Percentiles rank a stretch among this genome's conserved stretches.
Evolutionary conservation across 169 alveolate species (phyloP).

Genomic region (Plasmodium vivax): DNA sequence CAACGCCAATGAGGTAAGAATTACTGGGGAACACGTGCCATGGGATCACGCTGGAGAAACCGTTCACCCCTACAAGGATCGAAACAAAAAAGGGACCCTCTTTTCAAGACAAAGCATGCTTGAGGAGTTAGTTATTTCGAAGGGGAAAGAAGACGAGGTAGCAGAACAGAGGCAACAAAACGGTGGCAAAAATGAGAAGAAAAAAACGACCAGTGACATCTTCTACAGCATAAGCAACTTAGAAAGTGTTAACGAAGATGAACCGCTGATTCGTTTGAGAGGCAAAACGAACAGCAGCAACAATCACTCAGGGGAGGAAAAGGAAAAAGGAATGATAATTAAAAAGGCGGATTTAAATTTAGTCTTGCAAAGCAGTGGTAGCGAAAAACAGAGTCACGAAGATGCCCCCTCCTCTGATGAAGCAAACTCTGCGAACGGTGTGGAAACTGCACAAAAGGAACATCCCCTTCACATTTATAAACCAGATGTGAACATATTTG

Average conservation of each 20-base stretch:
- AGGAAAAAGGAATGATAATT: background rate
- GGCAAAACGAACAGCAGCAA: background rate
- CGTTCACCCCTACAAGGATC: background rate
- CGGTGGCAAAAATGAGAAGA: background rate
- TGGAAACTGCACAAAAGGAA: background rate
- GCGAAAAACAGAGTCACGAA: background rate
- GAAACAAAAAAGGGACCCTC: background rate
- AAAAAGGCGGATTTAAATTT: conserved; percentile 35
- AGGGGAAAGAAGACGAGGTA: background rate
- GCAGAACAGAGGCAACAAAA: background rate
- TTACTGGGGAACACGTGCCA: background rate
- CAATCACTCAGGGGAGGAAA: background rate
- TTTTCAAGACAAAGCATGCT: background rate
- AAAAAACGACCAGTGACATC: background rate
- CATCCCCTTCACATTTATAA: conserved; percentile 8
- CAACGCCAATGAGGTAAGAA: background rate
- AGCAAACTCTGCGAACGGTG: background rate
- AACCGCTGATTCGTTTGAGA: background rate
- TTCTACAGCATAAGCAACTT: background rate
- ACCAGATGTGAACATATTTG: conserved; percentile 59
- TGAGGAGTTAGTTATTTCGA: background rate
- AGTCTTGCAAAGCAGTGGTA: background rate
- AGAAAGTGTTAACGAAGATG: conserved; percentile 7
- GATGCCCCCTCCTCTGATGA: background rate
- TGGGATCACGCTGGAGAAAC: background rate